These are phyloP conservation scores for Gynandropsis gynandra DNA, from an alignment of 345 rosid genomes.

Conservation along the genomic window DNA sequence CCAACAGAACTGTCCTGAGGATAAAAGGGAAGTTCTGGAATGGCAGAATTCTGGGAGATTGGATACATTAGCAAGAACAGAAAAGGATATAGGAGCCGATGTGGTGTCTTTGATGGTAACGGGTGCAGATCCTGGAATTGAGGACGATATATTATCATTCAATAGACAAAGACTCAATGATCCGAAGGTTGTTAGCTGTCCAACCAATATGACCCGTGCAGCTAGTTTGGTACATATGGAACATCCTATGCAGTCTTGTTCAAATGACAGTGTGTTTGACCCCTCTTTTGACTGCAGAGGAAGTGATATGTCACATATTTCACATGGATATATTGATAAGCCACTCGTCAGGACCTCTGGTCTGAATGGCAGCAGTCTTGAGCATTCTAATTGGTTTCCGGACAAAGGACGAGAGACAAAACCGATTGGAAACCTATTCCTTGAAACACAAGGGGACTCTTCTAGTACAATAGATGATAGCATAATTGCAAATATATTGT, in stretches of 20 bases:
- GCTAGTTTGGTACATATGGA: conserved; percentile 34
- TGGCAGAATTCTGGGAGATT: conserved; percentile 25
- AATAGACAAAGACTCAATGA: conserved; percentile 68
- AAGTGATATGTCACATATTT: conserved; percentile 23
- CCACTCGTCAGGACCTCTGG: conserved; percentile 28
- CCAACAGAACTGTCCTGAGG: conserved; percentile 24
- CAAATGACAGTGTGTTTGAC: conserved; percentile 32
- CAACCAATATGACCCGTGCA: conserved; percentile 36
- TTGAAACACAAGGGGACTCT: conserved; percentile 13
- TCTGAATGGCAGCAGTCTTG: conserved; percentile 27
- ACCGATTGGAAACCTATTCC: conserved; percentile 18
- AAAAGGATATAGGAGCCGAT: conserved; percentile 27
- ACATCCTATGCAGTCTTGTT: conserved; percentile 39
- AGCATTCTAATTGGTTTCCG: conserved; percentile 29
- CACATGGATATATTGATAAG: conserved; percentile 43
- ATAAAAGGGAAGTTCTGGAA: conserved; percentile 28
- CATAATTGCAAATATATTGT: conserved; percentile 66
- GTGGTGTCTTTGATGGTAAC: conserved; percentile 19
- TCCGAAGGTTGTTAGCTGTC: conserved; percentile 55
- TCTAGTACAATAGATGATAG: conserved; percentile 56
- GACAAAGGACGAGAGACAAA: conserved; percentile 31
- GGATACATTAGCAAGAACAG: conserved; percentile 27
- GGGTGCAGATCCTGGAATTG: conserved; percentile 36
- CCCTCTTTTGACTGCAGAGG: conserved; percentile 34
- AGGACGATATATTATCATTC: conserved; percentile 66